phyloP scores from a whole-genome alignment of 345 rosid genomes.

The Populus davidiana region DNA sequence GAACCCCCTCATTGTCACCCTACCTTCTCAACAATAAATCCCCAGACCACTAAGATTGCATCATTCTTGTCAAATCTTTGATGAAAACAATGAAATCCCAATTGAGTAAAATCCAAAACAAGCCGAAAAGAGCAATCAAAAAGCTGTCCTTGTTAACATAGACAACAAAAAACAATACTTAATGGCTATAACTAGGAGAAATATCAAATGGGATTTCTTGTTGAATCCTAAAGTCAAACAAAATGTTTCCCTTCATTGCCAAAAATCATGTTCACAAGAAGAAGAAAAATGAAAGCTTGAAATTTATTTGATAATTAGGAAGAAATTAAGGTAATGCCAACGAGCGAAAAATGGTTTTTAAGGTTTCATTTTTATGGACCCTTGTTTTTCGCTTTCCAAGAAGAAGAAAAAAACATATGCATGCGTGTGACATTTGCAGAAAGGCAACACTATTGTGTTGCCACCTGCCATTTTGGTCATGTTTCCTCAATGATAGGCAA shows the following conservation, averaged over 20 bases:
- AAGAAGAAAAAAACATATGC: background rate
- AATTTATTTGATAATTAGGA: no score
- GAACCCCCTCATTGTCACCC: constrained; percentile 36
- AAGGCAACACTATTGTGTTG: background rate
- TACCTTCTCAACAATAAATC: background rate
- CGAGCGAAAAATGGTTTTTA: background rate
- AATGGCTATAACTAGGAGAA: background rate
- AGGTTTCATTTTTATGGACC: background rate
- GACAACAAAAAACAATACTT: background rate
- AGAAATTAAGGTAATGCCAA: background rate
- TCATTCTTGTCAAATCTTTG: background rate
- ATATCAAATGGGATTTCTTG: background rate
- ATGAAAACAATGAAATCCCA: constrained; percentile 3
- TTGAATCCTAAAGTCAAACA: background rate
- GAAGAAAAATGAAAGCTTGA: no score
- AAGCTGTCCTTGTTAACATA: background rate
- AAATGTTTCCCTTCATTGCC: background rate
- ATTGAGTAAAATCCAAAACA: background rate
- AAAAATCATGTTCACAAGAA: background rate
- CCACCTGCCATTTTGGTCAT: background rate
- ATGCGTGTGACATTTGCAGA: background rate
- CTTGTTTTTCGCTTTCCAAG: background rate
- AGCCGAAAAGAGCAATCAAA: background rate
- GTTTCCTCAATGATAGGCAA: no score
- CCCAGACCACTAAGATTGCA: background rate